These are phyloP conservation scores for Solanum habrochaites DNA, from an alignment of 257 asterid species.

Conservation along the genomic window DNA sequence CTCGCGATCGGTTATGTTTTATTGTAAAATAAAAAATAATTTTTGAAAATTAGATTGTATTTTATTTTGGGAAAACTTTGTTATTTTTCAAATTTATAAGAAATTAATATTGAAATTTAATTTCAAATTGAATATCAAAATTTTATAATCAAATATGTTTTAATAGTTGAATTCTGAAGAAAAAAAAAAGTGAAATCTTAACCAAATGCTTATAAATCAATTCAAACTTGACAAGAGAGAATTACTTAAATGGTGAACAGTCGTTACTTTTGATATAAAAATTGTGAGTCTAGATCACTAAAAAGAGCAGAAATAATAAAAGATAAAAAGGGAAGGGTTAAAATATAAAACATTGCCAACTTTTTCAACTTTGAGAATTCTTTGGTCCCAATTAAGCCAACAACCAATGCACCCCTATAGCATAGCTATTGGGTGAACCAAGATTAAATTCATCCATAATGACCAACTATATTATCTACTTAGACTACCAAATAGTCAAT, in stretches of 20 bases:
- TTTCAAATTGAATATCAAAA: too few species aligned
- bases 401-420: background rate
- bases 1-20: background rate
- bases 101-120: too few species aligned
- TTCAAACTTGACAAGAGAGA: background rate
- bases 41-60: background rate
- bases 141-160: too few species aligned
- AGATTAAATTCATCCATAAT: too few species aligned
- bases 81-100: too few species aligned
- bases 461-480: background rate
- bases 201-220: too few species aligned
- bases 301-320: too few species aligned
- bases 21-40: too few species aligned
- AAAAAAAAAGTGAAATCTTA: too few species aligned
- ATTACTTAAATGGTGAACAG: accelerated
- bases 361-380: background rate
- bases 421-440: too few species aligned
- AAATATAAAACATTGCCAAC: background rate
- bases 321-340: background rate
- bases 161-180: background rate
- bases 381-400: background rate
- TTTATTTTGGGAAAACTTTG: too few species aligned
- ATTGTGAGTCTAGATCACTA: accelerated
- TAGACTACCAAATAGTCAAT: background rate
- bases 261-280: accelerated